Conservation (phyloP, 2,329 filamentous ascomycete species). For the Cercospora sp. region DNA sequence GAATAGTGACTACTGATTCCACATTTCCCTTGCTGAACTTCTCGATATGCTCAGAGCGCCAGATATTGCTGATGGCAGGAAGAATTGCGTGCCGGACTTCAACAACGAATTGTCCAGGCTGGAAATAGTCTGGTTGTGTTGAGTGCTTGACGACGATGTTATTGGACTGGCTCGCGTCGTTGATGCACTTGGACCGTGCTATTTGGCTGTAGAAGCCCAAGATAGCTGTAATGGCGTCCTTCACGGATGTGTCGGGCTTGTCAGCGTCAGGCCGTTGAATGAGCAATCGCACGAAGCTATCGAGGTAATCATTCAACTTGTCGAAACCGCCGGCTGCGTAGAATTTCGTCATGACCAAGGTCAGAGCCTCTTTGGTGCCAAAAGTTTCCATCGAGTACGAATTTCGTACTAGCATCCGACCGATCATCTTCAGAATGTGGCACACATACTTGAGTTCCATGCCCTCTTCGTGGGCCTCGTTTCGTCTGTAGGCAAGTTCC, state of each 20-base stretch:
- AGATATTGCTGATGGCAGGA: slow-evolving; percentile 73
- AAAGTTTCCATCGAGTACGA: slow-evolving; percentile 32
- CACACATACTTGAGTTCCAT: slow-evolving; percentile 31
- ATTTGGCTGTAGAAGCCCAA: slow-evolving; percentile 78
- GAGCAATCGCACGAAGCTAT: slow-evolving; percentile 33
- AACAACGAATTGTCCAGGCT: slow-evolving; percentile 75
- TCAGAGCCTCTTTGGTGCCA: slow-evolving; percentile 47
- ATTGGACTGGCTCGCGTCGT: slow-evolving; percentile 71
- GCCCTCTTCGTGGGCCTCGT: slow-evolving; percentile 26
- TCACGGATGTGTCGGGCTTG: slow-evolving; percentile 21
- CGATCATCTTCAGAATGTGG: slow-evolving; percentile 28
- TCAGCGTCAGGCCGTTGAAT: slow-evolving; percentile 46
- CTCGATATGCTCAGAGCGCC: slow-evolving; percentile 82
- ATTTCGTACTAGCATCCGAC: slow-evolving; percentile 31
- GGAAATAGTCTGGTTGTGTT: slow-evolving; percentile 60
- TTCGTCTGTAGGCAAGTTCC: slow-evolving; percentile 32
- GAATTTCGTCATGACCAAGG: slow-evolving; percentile 82
- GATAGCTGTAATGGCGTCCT: slow-evolving; percentile 69
- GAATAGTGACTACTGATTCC: slow-evolving; percentile 77
- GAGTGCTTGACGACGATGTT: slow-evolving; percentile 49
- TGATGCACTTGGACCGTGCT: slow-evolving; percentile 74
- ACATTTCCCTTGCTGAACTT: slow-evolving; percentile 75
- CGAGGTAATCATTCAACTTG: slow-evolving; percentile 60
- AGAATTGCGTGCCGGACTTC: slow-evolving; percentile 81
- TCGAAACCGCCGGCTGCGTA: slow-evolving; percentile 77